Base-by-base conservation (phyloP, 768 basidiomycete species). In the Tylopilus sp. region DNA sequence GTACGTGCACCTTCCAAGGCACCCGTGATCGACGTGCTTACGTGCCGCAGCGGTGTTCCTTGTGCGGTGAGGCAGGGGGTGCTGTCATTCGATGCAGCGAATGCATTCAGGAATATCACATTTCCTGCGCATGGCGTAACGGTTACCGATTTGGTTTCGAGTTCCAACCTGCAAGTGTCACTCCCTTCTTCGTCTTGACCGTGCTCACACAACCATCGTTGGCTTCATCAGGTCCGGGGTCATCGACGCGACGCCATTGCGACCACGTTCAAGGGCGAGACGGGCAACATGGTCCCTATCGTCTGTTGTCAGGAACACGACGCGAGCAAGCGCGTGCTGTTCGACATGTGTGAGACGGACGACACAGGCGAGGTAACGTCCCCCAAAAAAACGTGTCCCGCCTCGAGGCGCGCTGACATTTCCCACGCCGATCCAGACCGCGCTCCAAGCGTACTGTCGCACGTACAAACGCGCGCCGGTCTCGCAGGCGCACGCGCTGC, bases 91-190 rank as follows among this genome's bases (percentile, higher is more conserved):
- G 84, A 38, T 99, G 97, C 73, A 80, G 74, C 37, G 92, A 93
- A 62, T 98, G 97, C 66, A 69, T 73, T 16, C 81, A 78, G 47
- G 84, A 89, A 58, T 93, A 86, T 67, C 97, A 99, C 67, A 77
- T 86, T 9, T 86, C 91, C 0, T 99, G 97, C 68, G 97, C 92
- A 19, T 98, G 92, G 90, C 80, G 78, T 48, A 76, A 84, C 36
- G 87, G 87, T 0, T 83, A 87, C 73, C 86, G 78, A 59, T 94
- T 98, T 59, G 94, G 92, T 26, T 97, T 99, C 69, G 95, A 98
- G 73, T 82, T 98, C 36, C 87, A 87, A 62, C 80, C 86, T 31
- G 92, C 89, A 59, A 64, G 86, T 72, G 17, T 25, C 9, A 17
- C 1, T 17, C 22, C 10, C 38, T 37, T 33, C 8, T 19, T 46